Percentiles rank a stretch among this genome's conserved stretches.
Conservation (phyloP, 2,329 filamentous ascomycete species). For the Exophiala viscosa region DNA sequence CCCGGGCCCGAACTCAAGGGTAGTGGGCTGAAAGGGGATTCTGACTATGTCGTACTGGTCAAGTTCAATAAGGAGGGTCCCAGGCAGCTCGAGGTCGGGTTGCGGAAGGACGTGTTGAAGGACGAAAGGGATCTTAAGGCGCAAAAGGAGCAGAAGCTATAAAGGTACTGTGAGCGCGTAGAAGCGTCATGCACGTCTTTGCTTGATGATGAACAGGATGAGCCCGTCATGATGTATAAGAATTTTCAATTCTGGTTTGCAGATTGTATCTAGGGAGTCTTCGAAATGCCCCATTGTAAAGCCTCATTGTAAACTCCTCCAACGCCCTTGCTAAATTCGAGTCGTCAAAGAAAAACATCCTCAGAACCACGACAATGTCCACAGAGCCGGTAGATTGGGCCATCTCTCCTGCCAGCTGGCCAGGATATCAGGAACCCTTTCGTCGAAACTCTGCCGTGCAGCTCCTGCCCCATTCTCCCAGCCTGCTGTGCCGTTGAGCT, state of each 20-base stretch:
- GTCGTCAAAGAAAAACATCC: neutral
- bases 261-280: neutral
- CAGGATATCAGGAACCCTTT: slow-evolving; percentile 85
- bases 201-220: no score
- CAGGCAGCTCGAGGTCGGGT: slow-evolving; percentile 52
- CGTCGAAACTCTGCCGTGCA: slow-evolving; percentile 77
- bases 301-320: slow-evolving; percentile 7
- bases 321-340: slow-evolving; percentile 21
- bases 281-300: neutral
- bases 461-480: slow-evolving; percentile 68
- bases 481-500: slow-evolving; percentile 57
- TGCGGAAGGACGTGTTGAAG: slow-evolving; percentile 47
- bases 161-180: neutral
- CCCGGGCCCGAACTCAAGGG: slow-evolving; percentile 55
- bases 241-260: neutral
- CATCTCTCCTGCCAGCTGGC: slow-evolving; percentile 92
- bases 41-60: slow-evolving; percentile 55
- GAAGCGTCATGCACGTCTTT: neutral
- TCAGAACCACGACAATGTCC: slow-evolving; percentile 94
- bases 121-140: slow-evolving; percentile 30
- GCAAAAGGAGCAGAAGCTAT: neutral
- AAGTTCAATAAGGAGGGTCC: slow-evolving; percentile 56
- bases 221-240: no score
- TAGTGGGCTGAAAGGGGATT: slow-evolving; percentile 47
- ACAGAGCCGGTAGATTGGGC: slow-evolving; percentile 84